Percentiles rank a stretch among this genome's conserved stretches.
phyloP scores from a whole-genome alignment of 1,284 basidiomycete species.

The Trichosporon ovoides region DNA sequence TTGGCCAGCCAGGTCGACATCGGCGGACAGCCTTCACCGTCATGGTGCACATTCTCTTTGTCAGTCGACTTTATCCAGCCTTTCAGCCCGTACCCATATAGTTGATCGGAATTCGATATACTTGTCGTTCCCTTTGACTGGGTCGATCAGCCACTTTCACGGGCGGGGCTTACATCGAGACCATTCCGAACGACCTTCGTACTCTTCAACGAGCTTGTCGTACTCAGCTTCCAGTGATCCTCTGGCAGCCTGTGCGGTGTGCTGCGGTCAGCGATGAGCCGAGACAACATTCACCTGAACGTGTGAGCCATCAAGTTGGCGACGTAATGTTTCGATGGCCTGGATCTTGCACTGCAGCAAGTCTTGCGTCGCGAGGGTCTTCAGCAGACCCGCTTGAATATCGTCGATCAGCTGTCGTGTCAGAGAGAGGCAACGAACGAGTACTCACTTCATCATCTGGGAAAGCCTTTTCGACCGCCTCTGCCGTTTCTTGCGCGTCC shows the following conservation, averaged over 20 bases:
- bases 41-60: conserved; percentile 67
- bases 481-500: conserved; percentile 17
- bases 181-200: background rate
- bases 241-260: background rate
- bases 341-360: conserved; percentile 30
- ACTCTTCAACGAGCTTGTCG: conserved; percentile 1
- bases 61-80: conserved; percentile 13
- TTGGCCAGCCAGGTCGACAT: conserved; percentile 60
- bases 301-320: conserved; percentile 55
- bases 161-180: conserved; percentile 8
- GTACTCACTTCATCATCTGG: conserved; percentile 28
- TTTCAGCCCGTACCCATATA: conserved; percentile 57
- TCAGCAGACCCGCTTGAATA: conserved; percentile 9
- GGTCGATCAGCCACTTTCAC: background rate
- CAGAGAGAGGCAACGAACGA: background rate
- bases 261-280: conserved; percentile 2
- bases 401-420: conserved; percentile 7
- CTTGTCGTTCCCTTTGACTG: conserved; percentile 53
- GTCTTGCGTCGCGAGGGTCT: conserved; percentile 6
- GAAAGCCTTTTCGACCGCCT: conserved; percentile 25
- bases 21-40: conserved; percentile 63
- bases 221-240: conserved; percentile 5
- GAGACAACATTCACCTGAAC: conserved; percentile 54
- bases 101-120: conserved; percentile 62
- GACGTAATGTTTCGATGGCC: conserved; percentile 57